These are phyloP conservation scores for Blastobotrys attinorum DNA, from an alignment of 805 yeast genomes.

Conservation along the genomic window DNA sequence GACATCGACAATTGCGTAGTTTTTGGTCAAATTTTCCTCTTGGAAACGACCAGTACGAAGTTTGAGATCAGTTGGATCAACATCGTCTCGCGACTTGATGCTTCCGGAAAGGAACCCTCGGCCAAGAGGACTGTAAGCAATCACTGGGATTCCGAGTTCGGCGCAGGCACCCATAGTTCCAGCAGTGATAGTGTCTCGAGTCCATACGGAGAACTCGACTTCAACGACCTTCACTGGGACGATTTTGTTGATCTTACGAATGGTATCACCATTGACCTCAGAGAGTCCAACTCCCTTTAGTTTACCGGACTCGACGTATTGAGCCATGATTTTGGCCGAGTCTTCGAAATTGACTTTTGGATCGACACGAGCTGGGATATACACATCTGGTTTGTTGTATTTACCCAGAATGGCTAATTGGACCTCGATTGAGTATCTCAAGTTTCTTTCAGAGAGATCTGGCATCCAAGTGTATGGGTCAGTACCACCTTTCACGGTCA, in stretches of 20 bases:
- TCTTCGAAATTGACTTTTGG: conserved; percentile 45
- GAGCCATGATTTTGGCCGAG: conserved; percentile 47
- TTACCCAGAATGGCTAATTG: conserved; percentile 20
- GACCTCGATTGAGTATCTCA: conserved; percentile 42
- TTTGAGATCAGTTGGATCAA: conserved; percentile 25
- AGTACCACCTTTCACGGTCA: conserved; percentile 64
- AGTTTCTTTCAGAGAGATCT: conserved; percentile 40
- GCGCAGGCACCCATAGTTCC: conserved; percentile 58
- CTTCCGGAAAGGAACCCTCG: conserved; percentile 70
- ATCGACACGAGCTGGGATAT: conserved; percentile 69
- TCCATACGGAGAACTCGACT: conserved; percentile 66
- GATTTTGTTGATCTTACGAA: conserved; percentile 48
- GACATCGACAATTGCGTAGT: conserved; percentile 41
- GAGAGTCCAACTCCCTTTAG: conserved; percentile 67
- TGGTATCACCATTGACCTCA: conserved; percentile 59
- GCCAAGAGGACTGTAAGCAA: conserved; percentile 80
- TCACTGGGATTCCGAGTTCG: conserved; percentile 53
- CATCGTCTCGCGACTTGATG: conserved; percentile 19
- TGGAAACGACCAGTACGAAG: conserved; percentile 52
- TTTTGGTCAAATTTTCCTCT: conserved; percentile 48
- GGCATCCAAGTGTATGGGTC: conserved; percentile 36
- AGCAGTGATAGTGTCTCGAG: conserved; percentile 53
- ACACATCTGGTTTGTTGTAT: conserved; percentile 37
- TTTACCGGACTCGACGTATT: conserved; percentile 52
- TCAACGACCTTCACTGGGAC: conserved; percentile 62